These are phyloP conservation scores for Myriangium duriaei DNA, from an alignment of 2,329 filamentous ascomycete species.

Conservation along the genomic window DNA sequence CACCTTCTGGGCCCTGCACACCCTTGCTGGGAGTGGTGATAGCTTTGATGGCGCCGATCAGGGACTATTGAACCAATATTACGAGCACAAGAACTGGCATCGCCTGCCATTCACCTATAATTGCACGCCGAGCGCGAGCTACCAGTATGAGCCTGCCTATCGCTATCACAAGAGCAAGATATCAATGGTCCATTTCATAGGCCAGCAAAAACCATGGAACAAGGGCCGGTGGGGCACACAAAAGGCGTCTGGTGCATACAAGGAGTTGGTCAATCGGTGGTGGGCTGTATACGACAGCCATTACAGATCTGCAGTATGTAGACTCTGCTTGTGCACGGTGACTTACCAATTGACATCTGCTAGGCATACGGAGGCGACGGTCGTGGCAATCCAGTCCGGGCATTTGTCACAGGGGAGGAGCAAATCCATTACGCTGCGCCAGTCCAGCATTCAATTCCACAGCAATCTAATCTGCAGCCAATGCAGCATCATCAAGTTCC, in stretches of 20 bases:
- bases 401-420: constrained; percentile 3
- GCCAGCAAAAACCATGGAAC: constrained; percentile 75
- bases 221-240: constrained; percentile 26
- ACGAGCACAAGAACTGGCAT: constrained; percentile 62
- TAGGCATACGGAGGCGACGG: too few relatives aligned
- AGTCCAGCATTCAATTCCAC: background rate
- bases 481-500: constrained; percentile 23
- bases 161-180: constrained; percentile 84
- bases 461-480: too few relatives aligned
- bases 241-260: constrained; percentile 52
- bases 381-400: constrained; percentile 3
- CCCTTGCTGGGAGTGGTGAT: constrained; percentile 72
- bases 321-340: too few relatives aligned
- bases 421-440: background rate
- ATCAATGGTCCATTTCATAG: constrained; percentile 89
- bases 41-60: constrained; percentile 98
- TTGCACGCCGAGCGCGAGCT: constrained; percentile 89
- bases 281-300: constrained; percentile 91
- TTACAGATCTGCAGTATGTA: constrained; percentile 41
- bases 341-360: too few relatives aligned
- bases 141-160: constrained; percentile 94
- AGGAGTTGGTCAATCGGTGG: constrained; percentile 77
- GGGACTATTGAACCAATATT: constrained; percentile 90
- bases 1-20: constrained; percentile 74
- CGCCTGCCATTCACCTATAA: constrained; percentile 93